These are phyloP conservation scores for Aspergillus funiculosus DNA, from an alignment of 495 filamentous ascomycete species.

Conservation along the genomic window DNA sequence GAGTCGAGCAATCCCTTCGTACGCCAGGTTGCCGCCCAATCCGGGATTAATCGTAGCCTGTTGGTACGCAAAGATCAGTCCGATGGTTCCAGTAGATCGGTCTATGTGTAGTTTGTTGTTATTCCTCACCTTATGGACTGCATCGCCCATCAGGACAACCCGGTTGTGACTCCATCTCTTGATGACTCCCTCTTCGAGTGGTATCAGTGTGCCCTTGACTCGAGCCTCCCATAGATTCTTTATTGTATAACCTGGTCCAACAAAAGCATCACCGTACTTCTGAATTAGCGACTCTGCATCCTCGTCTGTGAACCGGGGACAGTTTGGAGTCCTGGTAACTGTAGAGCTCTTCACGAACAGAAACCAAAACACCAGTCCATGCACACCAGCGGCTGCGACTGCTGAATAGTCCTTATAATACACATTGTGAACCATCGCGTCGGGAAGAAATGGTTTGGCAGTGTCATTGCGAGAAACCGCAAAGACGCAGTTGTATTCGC, in stretches of 20 bases:
- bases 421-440: slow-evolving; percentile 16
- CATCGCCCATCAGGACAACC: slow-evolving; percentile 20
- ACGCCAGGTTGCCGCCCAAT: slow-evolving; percentile 17
- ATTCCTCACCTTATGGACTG: slow-evolving; percentile 18
- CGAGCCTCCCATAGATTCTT: slow-evolving; percentile 19
- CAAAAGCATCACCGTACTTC: slow-evolving; percentile 11
- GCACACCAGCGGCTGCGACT: slow-evolving; percentile 13
- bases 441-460: slow-evolving; percentile 14
- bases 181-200: slow-evolving; percentile 22
- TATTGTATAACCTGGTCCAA: slow-evolving; percentile 20
- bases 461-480: slow-evolving; percentile 21
- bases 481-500: slow-evolving; percentile 19
- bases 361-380: slow-evolving; percentile 22
- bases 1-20: slow-evolving; percentile 16
- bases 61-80: background rate
- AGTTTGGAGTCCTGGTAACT: slow-evolving; percentile 15
- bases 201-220: slow-evolving; percentile 15
- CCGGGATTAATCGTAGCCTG: slow-evolving; percentile 17
- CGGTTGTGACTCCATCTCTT: slow-evolving; percentile 16
- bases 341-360: slow-evolving; percentile 12
- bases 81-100: background rate
- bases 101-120: too few species aligned
- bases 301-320: slow-evolving; percentile 9
- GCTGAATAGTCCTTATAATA: slow-evolving; percentile 14
- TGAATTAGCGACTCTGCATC: slow-evolving; percentile 13